Base-by-base conservation (phyloP, 139 green algal genomes). In the Dunaliella primolecta region DNA sequence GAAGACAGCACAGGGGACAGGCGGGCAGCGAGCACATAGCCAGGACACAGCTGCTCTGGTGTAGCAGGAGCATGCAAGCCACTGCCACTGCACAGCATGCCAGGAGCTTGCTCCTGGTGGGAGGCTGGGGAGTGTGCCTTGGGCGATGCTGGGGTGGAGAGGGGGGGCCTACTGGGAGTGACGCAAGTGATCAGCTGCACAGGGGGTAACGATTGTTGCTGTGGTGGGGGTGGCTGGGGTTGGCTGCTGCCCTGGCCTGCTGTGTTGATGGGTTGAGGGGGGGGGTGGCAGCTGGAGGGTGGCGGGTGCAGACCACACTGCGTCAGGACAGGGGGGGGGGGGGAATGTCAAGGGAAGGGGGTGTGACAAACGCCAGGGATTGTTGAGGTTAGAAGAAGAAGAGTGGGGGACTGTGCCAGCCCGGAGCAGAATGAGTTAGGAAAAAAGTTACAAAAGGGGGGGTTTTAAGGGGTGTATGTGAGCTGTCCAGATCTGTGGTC, bases 1-100 rank as follows among this genome's bases (percentile, higher is more conserved):
- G 33, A 1, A 11, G 64, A 35, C 34, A 23, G 11, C 0, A 88
- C 85, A 20, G 34, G 37, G 30, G n/a, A 74, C 81, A 85, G 75
- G 21, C 85, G 81, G 15, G n/a, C 74, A 2, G 81, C 84, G 2
- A 85, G 64, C 27, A 85, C 71, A 37, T 82, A 79, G 46, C 46
- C 46, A 25, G 46, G 46, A 15, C 46, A 64, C 7, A 1, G 80
- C 84, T 7, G 84, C n/a, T 33, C 31, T 27, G 32, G 64, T 32
- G 21, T 32, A 33, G 29, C 72, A 33, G n/a, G n/a, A n/a, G n/a
- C 21, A 11, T 33, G 29, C 3, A 78, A 20, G 72, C 72, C 24
- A 20, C 30, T 36, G 72, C 72, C 3, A 20, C 72, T 78, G 72
- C 46, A 7, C 30, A 78, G 72, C 72, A 36, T 3, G 72, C 72